These are phyloP conservation scores for Pseudofabraea citricarpa DNA, from an alignment of 2,329 filamentous ascomycete genomes.

Conservation along the genomic window DNA sequence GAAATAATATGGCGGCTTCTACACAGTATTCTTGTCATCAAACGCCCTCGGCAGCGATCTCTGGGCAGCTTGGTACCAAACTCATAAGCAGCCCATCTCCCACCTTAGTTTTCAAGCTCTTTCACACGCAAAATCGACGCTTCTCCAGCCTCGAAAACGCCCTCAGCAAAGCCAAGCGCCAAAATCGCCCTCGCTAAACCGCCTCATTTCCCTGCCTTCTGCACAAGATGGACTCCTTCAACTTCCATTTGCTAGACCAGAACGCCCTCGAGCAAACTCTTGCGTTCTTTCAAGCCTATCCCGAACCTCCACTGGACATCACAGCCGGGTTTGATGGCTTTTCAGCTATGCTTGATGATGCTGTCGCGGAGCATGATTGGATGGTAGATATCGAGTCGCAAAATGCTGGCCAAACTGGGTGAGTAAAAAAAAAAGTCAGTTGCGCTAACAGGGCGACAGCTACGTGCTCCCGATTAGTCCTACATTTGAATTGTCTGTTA, in stretches of 20 bases:
- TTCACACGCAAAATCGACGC: conserved; percentile 2
- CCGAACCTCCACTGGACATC: conserved; percentile 2
- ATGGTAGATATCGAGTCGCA: background rate
- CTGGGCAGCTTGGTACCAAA: no score
- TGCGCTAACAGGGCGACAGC: conserved; percentile 20
- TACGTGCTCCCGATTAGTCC: no score
- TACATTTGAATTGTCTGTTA: no score
- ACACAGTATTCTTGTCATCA: no score
- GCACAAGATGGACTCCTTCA: conserved; percentile 4
- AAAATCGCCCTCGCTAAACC: conserved; percentile 11
- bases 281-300: conserved; percentile 8
- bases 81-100: background rate
- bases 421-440: conserved; percentile 19
- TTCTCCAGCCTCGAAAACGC: conserved; percentile 1
- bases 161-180: conserved; percentile 2
- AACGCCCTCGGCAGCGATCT: no score
- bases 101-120: conserved; percentile 1
- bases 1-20: no score
- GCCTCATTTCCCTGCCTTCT: conserved; percentile 2
- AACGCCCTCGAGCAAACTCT: conserved; percentile 3
- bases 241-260: conserved; percentile 5
- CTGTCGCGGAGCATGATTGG: conserved; percentile 5
- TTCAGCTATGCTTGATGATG: conserved; percentile 7
- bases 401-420: conserved; percentile 1
- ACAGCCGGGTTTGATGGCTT: background rate